A percentile compares a stretch with the other conserved stretches of the same genome.
Conservation (phyloP, 1,139 yeast species). For the Pichia sp. region DNA sequence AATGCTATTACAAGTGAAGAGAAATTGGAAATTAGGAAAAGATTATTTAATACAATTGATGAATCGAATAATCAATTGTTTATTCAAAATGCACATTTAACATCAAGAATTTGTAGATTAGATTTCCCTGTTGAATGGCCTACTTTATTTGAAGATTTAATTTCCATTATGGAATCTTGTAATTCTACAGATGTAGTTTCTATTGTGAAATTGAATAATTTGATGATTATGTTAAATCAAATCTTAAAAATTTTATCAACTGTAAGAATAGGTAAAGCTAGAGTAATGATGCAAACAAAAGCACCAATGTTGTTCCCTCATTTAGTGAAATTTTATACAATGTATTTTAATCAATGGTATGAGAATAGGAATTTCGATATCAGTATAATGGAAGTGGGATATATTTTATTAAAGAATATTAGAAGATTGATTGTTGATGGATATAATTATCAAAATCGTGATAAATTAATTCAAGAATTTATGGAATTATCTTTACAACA, state of each 20-base stretch:
- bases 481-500: conserved; percentile 53
- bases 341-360: conserved; percentile 59
- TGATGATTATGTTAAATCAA: conserved; percentile 65
- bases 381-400: conserved; percentile 62
- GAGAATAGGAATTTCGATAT: conserved; percentile 31
- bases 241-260: conserved; percentile 65
- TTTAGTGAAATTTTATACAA: conserved; percentile 52
- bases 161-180: conserved; percentile 41
- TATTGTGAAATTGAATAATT: conserved; percentile 50
- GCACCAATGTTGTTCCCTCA: conserved; percentile 57
- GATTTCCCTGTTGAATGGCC: conserved; percentile 94
- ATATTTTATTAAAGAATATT: conserved; percentile 66
- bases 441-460: conserved; percentile 59
- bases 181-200: conserved; percentile 21
- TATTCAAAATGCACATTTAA: conserved; percentile 78
- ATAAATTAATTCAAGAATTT: conserved; percentile 54
- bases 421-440: conserved; percentile 76
- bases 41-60: conserved; percentile 52
- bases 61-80: conserved; percentile 71
- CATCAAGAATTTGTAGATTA: conserved; percentile 68
- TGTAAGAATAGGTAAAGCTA: conserved; percentile 77
- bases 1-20: conserved; percentile 60
- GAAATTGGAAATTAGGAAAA: conserved; percentile 52
- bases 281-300: conserved; percentile 71
- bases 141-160: conserved; percentile 59